Conservation (phyloP, 148 eudicot genomes). For the Drosera capensis region DNA sequence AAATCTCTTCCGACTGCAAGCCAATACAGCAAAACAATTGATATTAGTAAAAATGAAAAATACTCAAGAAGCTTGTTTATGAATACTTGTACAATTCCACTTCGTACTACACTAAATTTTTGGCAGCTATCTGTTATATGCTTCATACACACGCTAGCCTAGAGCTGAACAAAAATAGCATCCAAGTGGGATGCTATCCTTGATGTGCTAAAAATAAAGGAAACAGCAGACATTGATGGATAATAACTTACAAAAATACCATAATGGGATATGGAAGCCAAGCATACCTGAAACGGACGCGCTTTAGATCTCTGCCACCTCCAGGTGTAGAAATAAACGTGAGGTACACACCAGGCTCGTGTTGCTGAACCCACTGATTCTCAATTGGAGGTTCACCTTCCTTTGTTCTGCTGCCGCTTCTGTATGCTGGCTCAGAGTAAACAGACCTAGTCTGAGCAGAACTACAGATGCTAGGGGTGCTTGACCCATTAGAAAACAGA, state of each 20-base stretch:
- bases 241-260: background rate
- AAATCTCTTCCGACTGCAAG: background rate
- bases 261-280: background rate
- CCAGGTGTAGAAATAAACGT: conserved; percentile 69
- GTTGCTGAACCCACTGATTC: conserved; percentile 94
- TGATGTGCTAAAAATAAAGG: background rate
- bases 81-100: no score
- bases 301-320: background rate
- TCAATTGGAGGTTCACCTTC: conserved; percentile 57
- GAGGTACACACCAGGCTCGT: conserved; percentile 92
- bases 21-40: conserved; percentile 2
- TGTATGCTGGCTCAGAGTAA: conserved; percentile 35
- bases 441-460: conserved; percentile 37
- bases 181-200: no score
- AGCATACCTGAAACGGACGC: background rate
- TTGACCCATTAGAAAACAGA: conserved; percentile 40
- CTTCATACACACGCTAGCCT: no score
- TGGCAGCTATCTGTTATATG: no score
- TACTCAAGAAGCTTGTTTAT: no score
- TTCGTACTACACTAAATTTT: no score
- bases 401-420: conserved; percentile 46
- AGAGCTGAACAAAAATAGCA: no score
- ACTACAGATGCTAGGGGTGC: conserved; percentile 34
- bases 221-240: background rate
- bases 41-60: background rate